Evolutionary conservation across 2,329 filamentous ascomycete species (phyloP).

Genomic region (Penicillium janthinellum): DNA sequence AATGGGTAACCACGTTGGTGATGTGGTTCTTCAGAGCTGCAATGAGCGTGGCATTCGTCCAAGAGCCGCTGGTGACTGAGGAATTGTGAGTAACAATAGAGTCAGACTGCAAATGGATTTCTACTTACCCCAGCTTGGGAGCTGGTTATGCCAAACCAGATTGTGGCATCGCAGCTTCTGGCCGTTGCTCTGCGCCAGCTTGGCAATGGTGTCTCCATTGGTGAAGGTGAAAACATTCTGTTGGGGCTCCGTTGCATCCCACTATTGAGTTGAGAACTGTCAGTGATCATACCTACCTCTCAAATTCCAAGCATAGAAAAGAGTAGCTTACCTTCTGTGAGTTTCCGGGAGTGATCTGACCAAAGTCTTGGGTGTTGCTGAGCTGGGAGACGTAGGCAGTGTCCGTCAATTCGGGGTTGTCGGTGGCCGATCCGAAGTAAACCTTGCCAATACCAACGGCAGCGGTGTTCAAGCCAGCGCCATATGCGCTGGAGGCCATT

Average conservation of each 20-base stretch:
- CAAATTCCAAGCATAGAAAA: no score
- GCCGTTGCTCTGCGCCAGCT: slow-evolving; percentile 42
- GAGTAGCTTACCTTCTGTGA: slow-evolving; percentile 51
- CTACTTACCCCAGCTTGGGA: slow-evolving; percentile 58
- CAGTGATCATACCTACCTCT: background rate
- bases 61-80: slow-evolving; percentile 50
- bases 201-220: slow-evolving; percentile 54
- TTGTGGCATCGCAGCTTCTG: slow-evolving; percentile 65
- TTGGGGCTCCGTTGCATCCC: slow-evolving; percentile 62
- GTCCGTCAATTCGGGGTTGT: slow-evolving; percentile 58
- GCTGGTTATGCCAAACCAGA: slow-evolving; percentile 52
- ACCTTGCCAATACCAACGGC: slow-evolving; percentile 58
- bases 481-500: slow-evolving; percentile 17
- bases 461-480: slow-evolving; percentile 31
- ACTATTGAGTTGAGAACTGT: slow-evolving; percentile 42
- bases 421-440: slow-evolving; percentile 62
- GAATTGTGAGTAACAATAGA: background rate
- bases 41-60: slow-evolving; percentile 61
- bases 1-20: slow-evolving; percentile 40
- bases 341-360: slow-evolving; percentile 66
- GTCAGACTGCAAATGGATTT: slow-evolving; percentile 45
- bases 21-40: slow-evolving; percentile 55
- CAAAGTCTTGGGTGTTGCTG: slow-evolving; percentile 63
- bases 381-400: slow-evolving; percentile 58
- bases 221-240: slow-evolving; percentile 61